A percentile compares a stretch with the other conserved stretches of the same genome.
These are phyloP conservation scores for Colletotrichum sp. DNA, from an alignment of 2,329 filamentous ascomycete species.

Conservation along the genomic window DNA sequence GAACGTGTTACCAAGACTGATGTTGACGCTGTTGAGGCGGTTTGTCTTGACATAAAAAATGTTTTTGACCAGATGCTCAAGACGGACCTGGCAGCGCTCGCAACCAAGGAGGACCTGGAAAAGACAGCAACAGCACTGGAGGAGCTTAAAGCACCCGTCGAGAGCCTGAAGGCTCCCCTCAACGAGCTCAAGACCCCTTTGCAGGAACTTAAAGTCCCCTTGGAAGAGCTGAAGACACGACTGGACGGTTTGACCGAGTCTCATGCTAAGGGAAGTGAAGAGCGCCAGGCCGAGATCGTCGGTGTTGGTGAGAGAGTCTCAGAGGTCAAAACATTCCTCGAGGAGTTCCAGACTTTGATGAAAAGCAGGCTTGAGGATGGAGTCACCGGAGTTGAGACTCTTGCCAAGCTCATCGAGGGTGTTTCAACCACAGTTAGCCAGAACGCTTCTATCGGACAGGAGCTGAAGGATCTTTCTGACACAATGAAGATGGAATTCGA, in stretches of 20 bases:
- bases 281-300: slow-evolving; percentile 83
- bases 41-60: slow-evolving; percentile 85
- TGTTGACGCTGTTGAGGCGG: slow-evolving; percentile 78
- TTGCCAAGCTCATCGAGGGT: slow-evolving; percentile 73
- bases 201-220: slow-evolving; percentile 67
- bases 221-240: slow-evolving; percentile 61
- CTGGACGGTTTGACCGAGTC: slow-evolving; percentile 72
- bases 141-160: slow-evolving; percentile 5
- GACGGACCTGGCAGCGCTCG: slow-evolving; percentile 72
- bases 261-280: slow-evolving; percentile 80
- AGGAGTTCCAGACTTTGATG: slow-evolving; percentile 79
- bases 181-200: slow-evolving; percentile 38
- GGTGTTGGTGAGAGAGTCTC: slow-evolving; percentile 78
- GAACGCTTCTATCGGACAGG: slow-evolving; percentile 63
- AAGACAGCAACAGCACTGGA: slow-evolving; percentile 71
- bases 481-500: slow-evolving; percentile 88
- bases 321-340: slow-evolving; percentile 78
- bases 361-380: slow-evolving; percentile 80
- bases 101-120: slow-evolving; percentile 79
- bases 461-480: slow-evolving; percentile 74
- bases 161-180: slow-evolving; percentile 1
- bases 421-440: slow-evolving; percentile 67
- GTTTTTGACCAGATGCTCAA: slow-evolving; percentile 76
- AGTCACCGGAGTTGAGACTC: slow-evolving; percentile 71
- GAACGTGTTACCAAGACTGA: slow-evolving; percentile 82